A percentile compares a stretch with the other conserved stretches of the same genome.
phyloP scores from a whole-genome alignment of 2,329 filamentous ascomycete genomes.

The Aureobasidium sp. region DNA sequence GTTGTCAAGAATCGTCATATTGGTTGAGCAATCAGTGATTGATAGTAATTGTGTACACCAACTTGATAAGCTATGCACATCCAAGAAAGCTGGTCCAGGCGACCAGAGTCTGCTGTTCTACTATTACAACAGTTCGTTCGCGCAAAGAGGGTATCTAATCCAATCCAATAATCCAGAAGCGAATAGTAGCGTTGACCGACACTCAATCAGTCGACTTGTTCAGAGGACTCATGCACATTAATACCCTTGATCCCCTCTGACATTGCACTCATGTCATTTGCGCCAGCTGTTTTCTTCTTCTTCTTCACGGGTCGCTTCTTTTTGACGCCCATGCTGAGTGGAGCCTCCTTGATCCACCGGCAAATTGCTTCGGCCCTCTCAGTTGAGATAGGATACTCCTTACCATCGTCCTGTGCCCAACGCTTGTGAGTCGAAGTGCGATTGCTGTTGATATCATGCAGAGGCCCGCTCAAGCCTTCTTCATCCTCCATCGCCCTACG shows the following conservation, averaged over 20 bases:
- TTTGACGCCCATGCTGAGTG: slow-evolving; percentile 33
- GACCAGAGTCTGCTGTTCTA: no score
- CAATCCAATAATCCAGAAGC: no score
- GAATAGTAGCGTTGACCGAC: not conserved
- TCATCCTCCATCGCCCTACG: slow-evolving; percentile 52
- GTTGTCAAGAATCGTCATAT: no score
- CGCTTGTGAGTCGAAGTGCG: not conserved
- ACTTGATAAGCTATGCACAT: no score
- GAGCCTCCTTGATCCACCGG: slow-evolving; percentile 56
- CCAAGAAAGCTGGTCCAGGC: no score
- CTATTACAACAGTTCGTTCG: no score
- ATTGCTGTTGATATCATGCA: slow-evolving; percentile 23
- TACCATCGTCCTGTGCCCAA: slow-evolving; percentile 24
- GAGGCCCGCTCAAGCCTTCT: slow-evolving; percentile 31
- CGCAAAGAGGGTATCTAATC: no score
- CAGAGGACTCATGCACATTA: not conserved
- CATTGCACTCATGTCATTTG: not conserved
- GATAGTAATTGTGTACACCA: no score
- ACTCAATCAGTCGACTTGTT: not conserved
- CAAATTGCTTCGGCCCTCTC: slow-evolving; percentile 63
- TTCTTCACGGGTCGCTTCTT: slow-evolving; percentile 27
- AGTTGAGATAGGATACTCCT: slow-evolving; percentile 63
- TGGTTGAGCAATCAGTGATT: no score
- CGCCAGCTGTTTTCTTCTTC: slow-evolving; percentile 3
- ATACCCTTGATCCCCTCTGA: not conserved